Evolutionary conservation across 176 grass and related monocot genomes (phyloP).

Genomic region (Lolium rigidum): DNA sequence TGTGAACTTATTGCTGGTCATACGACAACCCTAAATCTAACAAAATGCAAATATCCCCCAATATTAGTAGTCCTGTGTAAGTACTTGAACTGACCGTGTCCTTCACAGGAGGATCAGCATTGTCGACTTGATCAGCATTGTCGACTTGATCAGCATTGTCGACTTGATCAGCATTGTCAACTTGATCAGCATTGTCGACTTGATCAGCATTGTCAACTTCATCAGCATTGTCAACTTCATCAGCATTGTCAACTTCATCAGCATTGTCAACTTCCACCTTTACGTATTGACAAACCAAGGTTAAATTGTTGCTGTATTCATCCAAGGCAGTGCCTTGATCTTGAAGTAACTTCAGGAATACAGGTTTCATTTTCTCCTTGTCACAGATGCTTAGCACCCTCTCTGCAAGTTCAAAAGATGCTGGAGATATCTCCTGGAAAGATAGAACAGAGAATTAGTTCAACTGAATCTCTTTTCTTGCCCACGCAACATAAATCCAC

Average conservation of each 20-base stretch:
- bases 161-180: no score
- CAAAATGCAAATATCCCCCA: not conserved
- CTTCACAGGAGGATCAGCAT: constrained; percentile 58
- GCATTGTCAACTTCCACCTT: constrained; percentile 41
- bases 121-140: constrained; percentile 34
- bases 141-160: no score
- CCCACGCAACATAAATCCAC: constrained; percentile 8
- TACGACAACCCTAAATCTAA: constrained; percentile 19
- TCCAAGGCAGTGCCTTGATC: constrained; percentile 54
- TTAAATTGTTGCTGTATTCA: constrained; percentile 62
- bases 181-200: no score
- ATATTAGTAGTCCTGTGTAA: not conserved
- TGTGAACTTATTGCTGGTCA: not conserved
- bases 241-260: no score
- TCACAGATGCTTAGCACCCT: constrained; percentile 74
- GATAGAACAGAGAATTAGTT: constrained; percentile 34
- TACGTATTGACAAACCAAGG: constrained; percentile 44
- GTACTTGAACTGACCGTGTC: constrained; percentile 60
- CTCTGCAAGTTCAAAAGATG: constrained; percentile 73
- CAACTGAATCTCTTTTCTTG: not conserved
- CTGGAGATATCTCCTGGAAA: constrained; percentile 65
- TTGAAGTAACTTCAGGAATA: constrained; percentile 58
- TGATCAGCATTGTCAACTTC: no score
- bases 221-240: no score
- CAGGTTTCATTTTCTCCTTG: constrained; percentile 72